Conservation (phyloP, 192 early-diverging fungal genomes). For the Martensiomyces pterosporus region DNA sequence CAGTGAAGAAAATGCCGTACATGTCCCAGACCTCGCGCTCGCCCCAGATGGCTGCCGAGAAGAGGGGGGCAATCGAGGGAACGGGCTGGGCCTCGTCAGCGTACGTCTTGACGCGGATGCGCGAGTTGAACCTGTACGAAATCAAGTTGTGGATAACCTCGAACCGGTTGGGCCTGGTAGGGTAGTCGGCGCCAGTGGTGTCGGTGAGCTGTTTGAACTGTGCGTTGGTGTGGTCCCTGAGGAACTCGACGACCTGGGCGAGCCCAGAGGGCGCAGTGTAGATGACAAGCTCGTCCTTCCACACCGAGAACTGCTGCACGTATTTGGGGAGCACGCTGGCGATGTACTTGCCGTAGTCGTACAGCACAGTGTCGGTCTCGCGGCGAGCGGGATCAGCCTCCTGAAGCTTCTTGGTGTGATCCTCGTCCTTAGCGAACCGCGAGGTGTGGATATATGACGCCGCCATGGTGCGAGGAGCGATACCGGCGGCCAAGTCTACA, state of each 20-base stretch:
- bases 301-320: slow-evolving; percentile 95
- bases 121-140: slow-evolving; percentile 80
- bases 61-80: slow-evolving; percentile 77
- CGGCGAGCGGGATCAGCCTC: slow-evolving; percentile 37
- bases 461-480: background rate
- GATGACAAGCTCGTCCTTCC: slow-evolving; percentile 97
- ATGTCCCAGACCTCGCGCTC: slow-evolving; percentile 99
- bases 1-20: slow-evolving; percentile 95
- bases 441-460: slow-evolving; percentile 33
- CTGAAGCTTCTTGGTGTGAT: slow-evolving; percentile 25
- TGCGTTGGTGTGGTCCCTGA: slow-evolving; percentile 86
- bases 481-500: slow-evolving; percentile 10
- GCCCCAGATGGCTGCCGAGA: slow-evolving; percentile 90
- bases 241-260: slow-evolving; percentile 76
- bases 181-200: slow-evolving; percentile 89
- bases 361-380: slow-evolving; percentile 49
- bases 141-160: slow-evolving; percentile 95
- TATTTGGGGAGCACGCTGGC: slow-evolving; percentile 84
- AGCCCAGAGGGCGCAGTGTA: slow-evolving; percentile 84
- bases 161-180: slow-evolving; percentile 87
- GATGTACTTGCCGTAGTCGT: slow-evolving; percentile 89
- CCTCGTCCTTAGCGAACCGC: slow-evolving; percentile 17
- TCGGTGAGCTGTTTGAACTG: slow-evolving; percentile 93
- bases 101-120: slow-evolving; percentile 97
- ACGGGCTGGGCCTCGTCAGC: slow-evolving; percentile 87